phyloP scores from a whole-genome alignment of 1,139 yeast species.

The Scheffersomyces lignicola region DNA sequence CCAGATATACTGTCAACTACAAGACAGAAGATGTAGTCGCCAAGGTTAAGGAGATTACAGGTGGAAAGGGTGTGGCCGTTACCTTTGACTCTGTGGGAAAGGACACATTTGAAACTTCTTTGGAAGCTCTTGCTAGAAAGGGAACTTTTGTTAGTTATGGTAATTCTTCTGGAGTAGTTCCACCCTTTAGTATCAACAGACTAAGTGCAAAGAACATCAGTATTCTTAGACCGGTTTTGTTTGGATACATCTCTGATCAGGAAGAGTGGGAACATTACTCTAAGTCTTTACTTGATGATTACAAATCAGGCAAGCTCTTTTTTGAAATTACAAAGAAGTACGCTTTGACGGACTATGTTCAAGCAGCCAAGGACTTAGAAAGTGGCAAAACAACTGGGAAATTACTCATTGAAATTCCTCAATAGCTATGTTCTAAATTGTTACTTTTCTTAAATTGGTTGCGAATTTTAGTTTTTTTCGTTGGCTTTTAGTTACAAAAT shows the following conservation, averaged over 20 bases:
- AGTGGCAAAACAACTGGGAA: conserved; percentile 79
- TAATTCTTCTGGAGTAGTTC: conserved; percentile 82
- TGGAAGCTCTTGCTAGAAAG: conserved; percentile 61
- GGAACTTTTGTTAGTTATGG: conserved; percentile 81
- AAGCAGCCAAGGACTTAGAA: conserved; percentile 69
- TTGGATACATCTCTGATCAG: conserved; percentile 48
- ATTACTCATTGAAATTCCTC: conserved; percentile 58
- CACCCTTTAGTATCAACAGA: conserved; percentile 54
- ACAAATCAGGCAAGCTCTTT: conserved; percentile 51
- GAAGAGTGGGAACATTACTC: conserved; percentile 65
- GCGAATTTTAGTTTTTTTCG: no score
- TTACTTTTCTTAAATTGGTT: no score
- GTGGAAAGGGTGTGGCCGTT: conserved; percentile 70
- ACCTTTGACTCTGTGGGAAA: conserved; percentile 83
- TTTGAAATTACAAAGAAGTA: conserved; percentile 54
- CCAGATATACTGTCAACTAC: conserved; percentile 68
- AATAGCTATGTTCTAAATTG: conserved; percentile 17
- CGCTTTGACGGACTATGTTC: conserved; percentile 60
- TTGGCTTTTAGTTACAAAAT: no score
- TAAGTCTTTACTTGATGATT: conserved; percentile 39
- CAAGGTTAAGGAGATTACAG: conserved; percentile 65
- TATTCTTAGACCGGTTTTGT: conserved; percentile 63
- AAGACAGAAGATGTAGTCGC: conserved; percentile 54
- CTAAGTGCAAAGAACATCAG: conserved; percentile 64
- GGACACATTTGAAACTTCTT: conserved; percentile 66